A percentile compares a stretch with the other conserved stretches of the same genome.
Evolutionary conservation across 1,284 basidiomycete genomes (phyloP).

Genomic region (Abortiporus biennis): DNA sequence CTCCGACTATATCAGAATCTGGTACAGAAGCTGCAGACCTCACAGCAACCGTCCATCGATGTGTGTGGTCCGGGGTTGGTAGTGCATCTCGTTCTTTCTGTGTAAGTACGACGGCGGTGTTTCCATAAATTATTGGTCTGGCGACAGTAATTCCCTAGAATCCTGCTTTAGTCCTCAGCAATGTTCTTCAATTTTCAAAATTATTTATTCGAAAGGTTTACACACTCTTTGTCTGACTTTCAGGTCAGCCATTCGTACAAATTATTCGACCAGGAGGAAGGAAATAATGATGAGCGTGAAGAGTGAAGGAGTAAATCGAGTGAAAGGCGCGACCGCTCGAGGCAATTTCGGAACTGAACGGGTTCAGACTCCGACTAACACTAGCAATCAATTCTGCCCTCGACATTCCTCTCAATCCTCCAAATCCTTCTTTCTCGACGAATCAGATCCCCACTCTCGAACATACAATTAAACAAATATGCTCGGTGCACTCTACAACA

Average conservation of each 20-base stretch:
- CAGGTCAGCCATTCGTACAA: too few species aligned
- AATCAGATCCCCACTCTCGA: too few species aligned
- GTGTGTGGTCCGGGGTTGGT: conserved; percentile 76
- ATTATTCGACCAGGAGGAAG: conserved; percentile 13
- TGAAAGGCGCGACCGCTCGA: conserved; percentile 15
- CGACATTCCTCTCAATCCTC: too few species aligned
- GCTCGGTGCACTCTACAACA: conserved; percentile 53
- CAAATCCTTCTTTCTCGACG: too few species aligned
- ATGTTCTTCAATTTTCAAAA: too few species aligned
- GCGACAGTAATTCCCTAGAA: conserved; percentile 82
- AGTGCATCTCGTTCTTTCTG: conserved; percentile 65
- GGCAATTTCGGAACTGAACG: conserved; percentile 11
- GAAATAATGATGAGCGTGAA: conserved; percentile 3
- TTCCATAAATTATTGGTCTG: conserved; percentile 93
- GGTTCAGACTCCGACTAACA: conserved; percentile 20
- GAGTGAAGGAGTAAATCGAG: conserved; percentile 2
- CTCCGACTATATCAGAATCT: conserved; percentile 71
- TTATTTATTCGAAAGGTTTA: too few species aligned
- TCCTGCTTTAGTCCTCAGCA: conserved; percentile 10
- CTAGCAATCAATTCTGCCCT: too few species aligned
- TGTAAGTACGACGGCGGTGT: conserved; percentile 82
- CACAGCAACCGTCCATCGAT: conserved; percentile 95
- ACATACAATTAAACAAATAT: conserved; percentile 27
- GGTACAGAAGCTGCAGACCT: conserved; percentile 67
- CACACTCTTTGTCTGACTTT: background rate